Evolutionary conservation across 805 yeast species (phyloP).

Genomic region (Peterozyma toletana): DNA sequence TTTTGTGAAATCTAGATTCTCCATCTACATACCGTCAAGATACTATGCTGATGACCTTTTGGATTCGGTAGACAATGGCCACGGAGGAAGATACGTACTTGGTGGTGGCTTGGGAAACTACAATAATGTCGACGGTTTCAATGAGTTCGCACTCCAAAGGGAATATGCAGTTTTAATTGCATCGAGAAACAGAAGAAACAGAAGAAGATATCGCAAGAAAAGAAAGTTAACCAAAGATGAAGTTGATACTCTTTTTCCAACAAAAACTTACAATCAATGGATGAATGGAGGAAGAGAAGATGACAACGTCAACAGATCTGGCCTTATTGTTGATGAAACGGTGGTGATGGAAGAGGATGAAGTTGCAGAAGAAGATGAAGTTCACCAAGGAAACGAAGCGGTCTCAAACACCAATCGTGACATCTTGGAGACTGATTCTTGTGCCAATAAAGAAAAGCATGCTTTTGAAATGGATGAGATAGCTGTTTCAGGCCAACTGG

Average conservation of each 20-base stretch:
- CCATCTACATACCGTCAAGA: slow-evolving; percentile 35
- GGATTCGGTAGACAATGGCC: slow-evolving; percentile 12
- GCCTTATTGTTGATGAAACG: slow-evolving; percentile 16
- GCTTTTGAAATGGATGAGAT: too few species aligned
- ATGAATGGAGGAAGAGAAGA: slow-evolving; percentile 52
- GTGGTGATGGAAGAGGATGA: background rate
- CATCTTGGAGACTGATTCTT: background rate
- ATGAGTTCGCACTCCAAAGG: slow-evolving; percentile 17
- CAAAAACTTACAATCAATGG: slow-evolving; percentile 53
- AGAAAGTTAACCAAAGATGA: slow-evolving; percentile 46
- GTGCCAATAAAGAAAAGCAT: too few species aligned
- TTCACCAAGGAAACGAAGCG: background rate
- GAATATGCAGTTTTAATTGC: slow-evolving; percentile 12
- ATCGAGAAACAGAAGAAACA: slow-evolving; percentile 20
- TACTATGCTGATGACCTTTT: slow-evolving; percentile 9
- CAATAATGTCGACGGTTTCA: background rate
- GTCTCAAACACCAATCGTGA: background rate
- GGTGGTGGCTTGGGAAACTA: slow-evolving; percentile 2
- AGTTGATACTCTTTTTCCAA: slow-evolving; percentile 55
- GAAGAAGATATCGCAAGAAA: slow-evolving; percentile 39
- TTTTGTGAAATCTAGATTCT: slow-evolving; percentile 48
- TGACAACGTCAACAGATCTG: slow-evolving; percentile 34
- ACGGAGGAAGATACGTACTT: background rate
- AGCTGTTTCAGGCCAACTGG: too few species aligned
- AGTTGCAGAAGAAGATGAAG: background rate